Evolutionary conservation across 164 flowering plant genomes (phyloP), one percentile per base, ranked within the genome.

Genomic region (Aristolochia contorta): DNA sequence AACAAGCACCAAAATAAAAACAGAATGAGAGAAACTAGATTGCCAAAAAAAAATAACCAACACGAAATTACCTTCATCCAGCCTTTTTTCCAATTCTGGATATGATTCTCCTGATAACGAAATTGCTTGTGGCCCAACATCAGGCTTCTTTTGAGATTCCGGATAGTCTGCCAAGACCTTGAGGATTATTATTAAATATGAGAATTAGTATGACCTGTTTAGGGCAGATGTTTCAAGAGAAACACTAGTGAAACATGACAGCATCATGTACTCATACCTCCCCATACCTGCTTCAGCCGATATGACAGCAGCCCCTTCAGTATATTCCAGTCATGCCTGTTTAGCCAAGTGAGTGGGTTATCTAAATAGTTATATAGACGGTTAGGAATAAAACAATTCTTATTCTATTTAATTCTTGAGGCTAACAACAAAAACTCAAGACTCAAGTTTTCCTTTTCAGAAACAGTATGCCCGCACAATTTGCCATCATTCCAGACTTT

Each of bases 231-330:
- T 10, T 5, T 27, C 45, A 16, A 24, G 12, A 30, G 45, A 25
- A 56, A 16, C 22, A 12, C 23, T 16, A 53, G 8, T 3, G 4
- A 9, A 23, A 23, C 41, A 24, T 56, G 25, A 47, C 47, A 50
- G 20, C 64, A 59, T 59, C 69, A 70, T 51, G 58, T 70, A 48
- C 22, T 76, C 82, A 65, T 82, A 78, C 80, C 83, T 78, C 83
- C 78, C 80, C 91, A 73, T 88, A 91, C 97, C 97, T 88, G 84
- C 86, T 86, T 91, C 78, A 91, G 77, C 76, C 80, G 74, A 75
- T 75, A 80, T 59, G 92, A 86, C 56, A 91, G 74, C 74, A 86
- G 68, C 57, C 66, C 69, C 78, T 82, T 85, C 70, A 91, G 55
- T 55, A 78, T 78, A 55, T 80, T 85, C 97, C 97, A 91, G n/a